Evolutionary conservation across 2,329 filamentous ascomycete species (phyloP), one percentile per base, ranked within the genome.

Genomic region (Hymenoscyphus repandus): DNA sequence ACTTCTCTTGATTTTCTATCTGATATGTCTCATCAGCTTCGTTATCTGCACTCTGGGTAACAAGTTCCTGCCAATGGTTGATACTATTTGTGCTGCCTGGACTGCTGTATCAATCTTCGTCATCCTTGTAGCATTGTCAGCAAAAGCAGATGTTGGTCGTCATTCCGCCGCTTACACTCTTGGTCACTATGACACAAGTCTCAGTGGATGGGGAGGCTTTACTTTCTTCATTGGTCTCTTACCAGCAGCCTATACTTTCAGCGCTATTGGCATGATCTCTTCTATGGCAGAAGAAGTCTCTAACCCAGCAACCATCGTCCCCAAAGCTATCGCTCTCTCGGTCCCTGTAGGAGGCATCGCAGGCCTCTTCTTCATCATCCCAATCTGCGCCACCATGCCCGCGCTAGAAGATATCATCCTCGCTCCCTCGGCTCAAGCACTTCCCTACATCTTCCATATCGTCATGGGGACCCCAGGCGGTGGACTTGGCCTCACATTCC

Each of bases 1-100:
- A 66, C 72, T 86, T 15, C 81, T 86, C 51, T 71, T 90, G 18
- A 81, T 88, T 56, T 89, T 90, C 70, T 77, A 87, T 59, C 84
- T 71, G 44, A 74, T 89, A 56, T 87, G 83, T 17, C 60, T 89
- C 1, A 58, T 82, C 17, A 83, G 79, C 54, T 81, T 88, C 56
- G 62, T 78, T 41, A 79, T 88, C 48, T 88, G 85, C 55, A 73
- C 80, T 1, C 75, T 87, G 34, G 80, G 79, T 40, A 89, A 90
- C 66, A 75, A 72, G 30, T 85, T 79, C 68, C 73, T 90, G 33
- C 86, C 84, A 0, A 68, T 76, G 58, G 74, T 84, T 1, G 80
- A 85, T 59, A 82, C 75, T 1, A 69, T 78, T 44, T 80, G 77
- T 49, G 77, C 78, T 1, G 72, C 67, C 0, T 82, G 77, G 65